Percentiles rank a stretch among this genome's conserved stretches.
Conservation (phyloP, 495 filamentous ascomycete species). For the Amorphotheca resinae region DNA sequence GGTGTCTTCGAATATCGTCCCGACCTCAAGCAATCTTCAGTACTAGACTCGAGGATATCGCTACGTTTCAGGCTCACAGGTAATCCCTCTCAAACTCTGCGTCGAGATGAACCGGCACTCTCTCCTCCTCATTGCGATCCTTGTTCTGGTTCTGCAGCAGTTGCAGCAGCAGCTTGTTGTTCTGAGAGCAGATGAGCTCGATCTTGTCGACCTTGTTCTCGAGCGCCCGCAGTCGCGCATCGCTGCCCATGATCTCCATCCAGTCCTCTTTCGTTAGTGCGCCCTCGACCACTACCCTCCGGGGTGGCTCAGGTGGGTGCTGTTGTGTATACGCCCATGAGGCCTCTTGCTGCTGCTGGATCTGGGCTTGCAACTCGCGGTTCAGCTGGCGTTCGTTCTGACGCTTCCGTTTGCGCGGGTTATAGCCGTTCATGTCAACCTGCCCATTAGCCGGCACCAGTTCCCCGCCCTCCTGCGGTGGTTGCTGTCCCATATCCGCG, state of each 20-base stretch:
- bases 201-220: slow-evolving; percentile 20
- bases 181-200: slow-evolving; percentile 17
- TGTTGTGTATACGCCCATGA: slow-evolving; percentile 11
- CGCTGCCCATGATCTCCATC: slow-evolving; percentile 20
- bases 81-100: slow-evolving; percentile 23
- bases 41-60: slow-evolving; percentile 3
- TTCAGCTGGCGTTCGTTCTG: slow-evolving; percentile 13
- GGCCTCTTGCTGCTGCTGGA: slow-evolving; percentile 11
- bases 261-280: slow-evolving; percentile 20
- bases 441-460: slow-evolving; percentile 13
- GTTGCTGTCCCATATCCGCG: slow-evolving; percentile 4
- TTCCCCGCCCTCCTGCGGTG: slow-evolving; percentile 9
- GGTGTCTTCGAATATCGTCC: slow-evolving; percentile 18
- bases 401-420: slow-evolving; percentile 15
- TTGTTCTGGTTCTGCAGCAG: slow-evolving; percentile 17
- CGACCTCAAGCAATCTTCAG: slow-evolving; percentile 14
- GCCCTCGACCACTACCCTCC: slow-evolving; percentile 18
- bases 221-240: slow-evolving; percentile 15
- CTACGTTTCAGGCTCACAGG: slow-evolving; percentile 14
- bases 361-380: slow-evolving; percentile 15
- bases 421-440: slow-evolving; percentile 16
- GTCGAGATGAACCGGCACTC: slow-evolving; percentile 21
- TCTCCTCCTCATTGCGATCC: slow-evolving; percentile 18
- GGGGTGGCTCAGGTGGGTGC: slow-evolving; percentile 16
- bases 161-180: slow-evolving; percentile 21